Percentiles rank a stretch among this genome's conserved stretches.
These are phyloP conservation scores for Marasmius oreades DNA, from an alignment of 1,284 basidiomycete species.

Conservation along the genomic window DNA sequence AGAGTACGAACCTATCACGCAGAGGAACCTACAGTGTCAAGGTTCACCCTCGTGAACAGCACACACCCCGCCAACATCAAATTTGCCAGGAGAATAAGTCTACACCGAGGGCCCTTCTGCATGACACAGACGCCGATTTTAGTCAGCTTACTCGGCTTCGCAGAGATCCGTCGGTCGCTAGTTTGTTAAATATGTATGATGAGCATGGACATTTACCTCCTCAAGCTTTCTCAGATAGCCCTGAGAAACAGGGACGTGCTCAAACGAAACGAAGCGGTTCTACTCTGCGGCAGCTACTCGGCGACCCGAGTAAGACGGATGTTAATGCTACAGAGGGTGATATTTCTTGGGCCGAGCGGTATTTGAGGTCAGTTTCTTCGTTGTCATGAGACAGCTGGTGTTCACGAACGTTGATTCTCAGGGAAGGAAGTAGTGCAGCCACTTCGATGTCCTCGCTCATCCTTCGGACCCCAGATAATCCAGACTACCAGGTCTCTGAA, in stretches of 20 bases:
- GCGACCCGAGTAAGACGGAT: slow-evolving; percentile 38
- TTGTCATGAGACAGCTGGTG: neutral
- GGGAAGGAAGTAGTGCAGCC: slow-evolving; percentile 40
- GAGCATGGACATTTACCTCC: slow-evolving; percentile 60
- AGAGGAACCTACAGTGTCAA: slow-evolving; percentile 68
- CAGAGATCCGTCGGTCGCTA: slow-evolving; percentile 73
- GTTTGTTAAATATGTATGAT: slow-evolving; percentile 68
- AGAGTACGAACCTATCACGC: slow-evolving; percentile 44
- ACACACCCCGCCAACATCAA: slow-evolving; percentile 55
- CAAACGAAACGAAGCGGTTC: slow-evolving; percentile 62
- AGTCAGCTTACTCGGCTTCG: slow-evolving; percentile 57
- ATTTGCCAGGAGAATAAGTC: slow-evolving; percentile 21
- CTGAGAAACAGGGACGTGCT: slow-evolving; percentile 43
- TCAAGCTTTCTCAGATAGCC: slow-evolving; percentile 62
- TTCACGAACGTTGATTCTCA: slow-evolving; percentile 20
- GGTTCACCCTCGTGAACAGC: slow-evolving; percentile 57
- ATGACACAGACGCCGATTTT: slow-evolving; percentile 42
- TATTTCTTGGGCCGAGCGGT: slow-evolving; percentile 77
- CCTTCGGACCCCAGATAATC: slow-evolving; percentile 40
- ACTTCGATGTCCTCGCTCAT: slow-evolving; percentile 46
- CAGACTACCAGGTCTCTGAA: slow-evolving; percentile 27
- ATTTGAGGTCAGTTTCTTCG: slow-evolving; percentile 49
- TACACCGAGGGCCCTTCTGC: slow-evolving; percentile 16
- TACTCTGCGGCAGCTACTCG: slow-evolving; percentile 67
- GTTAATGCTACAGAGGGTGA: slow-evolving; percentile 53